Conservation (phyloP, 805 yeast genomes). For the Kodamaea laetipori region DNA sequence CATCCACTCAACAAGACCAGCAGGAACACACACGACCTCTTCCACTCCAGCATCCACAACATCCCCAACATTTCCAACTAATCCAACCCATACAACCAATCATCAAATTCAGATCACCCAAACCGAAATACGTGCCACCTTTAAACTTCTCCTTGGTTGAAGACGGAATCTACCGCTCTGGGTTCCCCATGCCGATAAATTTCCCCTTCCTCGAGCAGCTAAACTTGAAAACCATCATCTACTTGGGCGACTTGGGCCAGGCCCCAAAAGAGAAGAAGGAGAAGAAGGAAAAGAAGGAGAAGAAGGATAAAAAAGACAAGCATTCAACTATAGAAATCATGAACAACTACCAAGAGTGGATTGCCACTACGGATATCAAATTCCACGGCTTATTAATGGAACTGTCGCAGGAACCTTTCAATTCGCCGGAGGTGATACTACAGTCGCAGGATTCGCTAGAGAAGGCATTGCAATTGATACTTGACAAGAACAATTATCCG, state of each 20-base stretch:
- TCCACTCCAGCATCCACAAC: neutral
- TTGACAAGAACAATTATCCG: slow-evolving; percentile 76
- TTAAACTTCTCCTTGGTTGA: slow-evolving; percentile 87
- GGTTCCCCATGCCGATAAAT: slow-evolving; percentile 89
- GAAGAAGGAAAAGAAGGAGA: slow-evolving; percentile 24
- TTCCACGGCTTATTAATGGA: slow-evolving; percentile 66
- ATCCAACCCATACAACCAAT: neutral
- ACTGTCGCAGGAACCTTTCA: slow-evolving; percentile 76
- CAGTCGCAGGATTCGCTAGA: slow-evolving; percentile 51
- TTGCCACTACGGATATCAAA: slow-evolving; percentile 50
- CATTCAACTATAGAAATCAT: slow-evolving; percentile 55
- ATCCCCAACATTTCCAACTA: too few relatives aligned
- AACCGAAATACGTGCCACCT: slow-evolving; percentile 69
- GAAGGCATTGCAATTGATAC: slow-evolving; percentile 55
- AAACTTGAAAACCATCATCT: slow-evolving; percentile 75
- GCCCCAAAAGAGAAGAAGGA: slow-evolving; percentile 25
- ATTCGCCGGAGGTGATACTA: slow-evolving; percentile 49
- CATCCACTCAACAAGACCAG: too few relatives aligned
- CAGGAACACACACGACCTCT: neutral
- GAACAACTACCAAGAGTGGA: slow-evolving; percentile 69
- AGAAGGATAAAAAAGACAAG: slow-evolving; percentile 30
- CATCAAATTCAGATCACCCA: slow-evolving; percentile 12
- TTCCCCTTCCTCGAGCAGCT: slow-evolving; percentile 75
- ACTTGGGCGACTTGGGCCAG: slow-evolving; percentile 64
- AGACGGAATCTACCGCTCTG: slow-evolving; percentile 84